A percentile compares a stretch with the other conserved stretches of the same genome.
phyloP scores from a whole-genome alignment of 108 stramenopile genomes.

The Nannochloropsis salina region DNA sequence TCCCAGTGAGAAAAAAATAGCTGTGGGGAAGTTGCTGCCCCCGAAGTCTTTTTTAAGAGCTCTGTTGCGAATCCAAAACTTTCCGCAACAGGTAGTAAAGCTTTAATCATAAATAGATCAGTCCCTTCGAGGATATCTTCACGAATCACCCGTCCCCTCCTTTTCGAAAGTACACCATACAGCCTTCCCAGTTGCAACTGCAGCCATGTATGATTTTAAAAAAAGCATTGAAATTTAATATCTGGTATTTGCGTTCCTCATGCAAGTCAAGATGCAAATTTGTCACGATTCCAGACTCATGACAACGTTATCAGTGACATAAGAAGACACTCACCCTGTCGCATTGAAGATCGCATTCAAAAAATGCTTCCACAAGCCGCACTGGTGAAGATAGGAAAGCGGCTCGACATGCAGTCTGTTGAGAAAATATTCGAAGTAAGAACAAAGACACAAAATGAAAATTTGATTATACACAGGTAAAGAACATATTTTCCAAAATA shows the following conservation, averaged over 20 bases:
- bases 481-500: background rate
- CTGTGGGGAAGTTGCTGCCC: slow-evolving; percentile 59
- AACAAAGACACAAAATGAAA: background rate
- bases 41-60: slow-evolving; percentile 55
- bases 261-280: background rate
- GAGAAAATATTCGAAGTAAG: slow-evolving; percentile 6
- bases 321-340: slow-evolving; percentile 29
- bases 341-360: slow-evolving; percentile 30
- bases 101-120: slow-evolving; percentile 50
- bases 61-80: slow-evolving; percentile 56
- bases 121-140: slow-evolving; percentile 60
- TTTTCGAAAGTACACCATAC: slow-evolving; percentile 53
- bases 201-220: too few species aligned
- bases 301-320: background rate
- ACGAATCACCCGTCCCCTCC: slow-evolving; percentile 43
- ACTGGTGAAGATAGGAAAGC: slow-evolving; percentile 28
- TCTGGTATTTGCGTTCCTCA: slow-evolving; percentile 45
- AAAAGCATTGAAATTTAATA: too few species aligned
- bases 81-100: slow-evolving; percentile 53
- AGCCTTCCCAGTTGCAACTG: slow-evolving; percentile 56
- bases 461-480: background rate
- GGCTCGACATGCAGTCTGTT: slow-evolving; percentile 38
- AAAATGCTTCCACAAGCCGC: slow-evolving; percentile 57
- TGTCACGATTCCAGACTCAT: background rate
- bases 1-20: slow-evolving; percentile 58